Base-by-base conservation (phyloP, 148 eudicot species). In the Cornus controversa region DNA sequence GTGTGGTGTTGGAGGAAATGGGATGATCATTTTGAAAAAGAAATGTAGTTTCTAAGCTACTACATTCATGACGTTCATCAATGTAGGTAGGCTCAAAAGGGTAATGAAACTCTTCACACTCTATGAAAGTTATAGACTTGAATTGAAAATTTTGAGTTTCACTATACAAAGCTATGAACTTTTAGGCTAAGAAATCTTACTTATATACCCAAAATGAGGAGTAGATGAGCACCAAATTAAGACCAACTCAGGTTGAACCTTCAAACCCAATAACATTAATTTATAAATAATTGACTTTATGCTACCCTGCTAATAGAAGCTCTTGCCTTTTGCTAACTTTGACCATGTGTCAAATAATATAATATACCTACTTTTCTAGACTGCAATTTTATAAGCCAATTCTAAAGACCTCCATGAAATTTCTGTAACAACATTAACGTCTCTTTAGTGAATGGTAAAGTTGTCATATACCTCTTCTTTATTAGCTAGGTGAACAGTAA, bases 81-180 rank as follows among this genome's bases (percentile, higher is more conserved):
- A 66, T 14, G 79, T 50, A 57, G 54, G 37, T 36, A 69, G 68
- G 37, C 40, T 58, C 63, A n/a, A 45, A 7, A 57, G 25, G 4
- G 34, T 70, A 65, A 57, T 29, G 63, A 23, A 69, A 9, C 1
- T 54, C 50, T 77, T 77, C 74, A 77, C n/a, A 69, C 80, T 70
- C 69, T 74, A 77, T 77, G 9, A 22, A 18, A 20, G 5, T 69
- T 9, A 13, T 0, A 8, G 31, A 16, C 11, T 4, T 1, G 31
- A 67, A 16, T 16, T 28, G 7, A n/a, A 67, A 58, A 58, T 0
- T 0, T 6, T 16, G n/a, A 58, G 24, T 58, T 60, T 14, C 3
- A 25, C 18, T 60, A 60, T 60, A 67, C 42, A 67, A 31, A 67
- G 42, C 7, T 29, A 11, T 66, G 69, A 28, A 10, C 29, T 66